Evolutionary conservation across 2,329 filamentous ascomycete species (phyloP).

Genomic region (Epichloe typhina): DNA sequence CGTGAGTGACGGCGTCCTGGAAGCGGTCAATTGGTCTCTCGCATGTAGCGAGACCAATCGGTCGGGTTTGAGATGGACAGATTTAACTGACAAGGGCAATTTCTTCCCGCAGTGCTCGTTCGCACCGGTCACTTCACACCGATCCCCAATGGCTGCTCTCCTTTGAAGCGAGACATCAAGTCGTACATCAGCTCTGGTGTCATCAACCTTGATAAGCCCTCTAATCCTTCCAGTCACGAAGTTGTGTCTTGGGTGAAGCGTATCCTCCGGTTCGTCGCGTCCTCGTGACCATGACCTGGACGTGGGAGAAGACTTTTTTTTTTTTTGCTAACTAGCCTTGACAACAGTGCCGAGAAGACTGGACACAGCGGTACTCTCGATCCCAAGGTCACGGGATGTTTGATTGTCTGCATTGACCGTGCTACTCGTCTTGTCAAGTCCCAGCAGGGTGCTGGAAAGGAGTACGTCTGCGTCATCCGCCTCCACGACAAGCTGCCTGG

Average conservation of each 20-base stretch:
- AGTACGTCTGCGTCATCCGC: conserved; percentile 92
- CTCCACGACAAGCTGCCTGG: conserved; percentile 92
- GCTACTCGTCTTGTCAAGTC: conserved; percentile 97
- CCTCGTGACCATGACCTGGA: background rate
- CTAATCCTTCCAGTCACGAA: conserved; percentile 95
- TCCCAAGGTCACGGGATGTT: conserved; percentile 91
- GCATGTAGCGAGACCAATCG: background rate
- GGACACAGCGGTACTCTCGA: conserved; percentile 97
- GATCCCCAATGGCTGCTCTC: conserved; percentile 84
- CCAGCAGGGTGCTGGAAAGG: conserved; percentile 96
- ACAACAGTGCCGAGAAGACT: conserved; percentile 60
- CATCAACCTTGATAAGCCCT: conserved; percentile 79
- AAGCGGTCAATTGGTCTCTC: background rate
- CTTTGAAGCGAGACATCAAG: conserved; percentile 88
- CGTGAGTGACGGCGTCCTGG: conserved; percentile 39
- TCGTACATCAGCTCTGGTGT: conserved; percentile 95
- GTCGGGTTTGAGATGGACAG: background rate
- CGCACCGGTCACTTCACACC: conserved; percentile 95
- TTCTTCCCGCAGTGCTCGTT: conserved; percentile 53
- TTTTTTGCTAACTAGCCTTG: background rate
- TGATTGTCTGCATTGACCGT: conserved; percentile 92
- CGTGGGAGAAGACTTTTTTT: background rate
- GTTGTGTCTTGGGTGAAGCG: conserved; percentile 99
- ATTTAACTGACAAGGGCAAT: conserved; percentile 5
- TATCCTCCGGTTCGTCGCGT: conserved; percentile 60